These are phyloP conservation scores for Brettanomyces naardenensis DNA, from an alignment of 805 yeast species.

Conservation along the genomic window DNA sequence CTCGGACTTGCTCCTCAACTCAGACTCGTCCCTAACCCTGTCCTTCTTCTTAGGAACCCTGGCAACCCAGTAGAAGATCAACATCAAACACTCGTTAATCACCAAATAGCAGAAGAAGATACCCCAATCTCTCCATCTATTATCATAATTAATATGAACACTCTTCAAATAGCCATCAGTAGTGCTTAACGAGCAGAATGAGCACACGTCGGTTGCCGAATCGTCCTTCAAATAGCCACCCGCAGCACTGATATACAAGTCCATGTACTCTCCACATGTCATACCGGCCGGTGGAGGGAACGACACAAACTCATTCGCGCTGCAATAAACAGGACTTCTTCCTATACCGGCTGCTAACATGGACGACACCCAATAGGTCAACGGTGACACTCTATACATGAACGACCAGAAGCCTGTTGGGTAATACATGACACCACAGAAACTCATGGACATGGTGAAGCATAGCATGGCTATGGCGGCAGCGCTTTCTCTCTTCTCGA, in stretches of 20 bases:
- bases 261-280: constrained; percentile 52
- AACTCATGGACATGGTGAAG: constrained; percentile 55
- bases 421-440: constrained; percentile 74
- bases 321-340: constrained; percentile 38
- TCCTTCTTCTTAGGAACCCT: constrained; percentile 64
- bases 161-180: constrained; percentile 54
- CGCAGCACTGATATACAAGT: constrained; percentile 24
- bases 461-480: constrained; percentile 50
- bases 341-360: constrained; percentile 50
- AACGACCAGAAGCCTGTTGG: constrained; percentile 68
- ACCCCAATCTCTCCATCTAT: constrained; percentile 61
- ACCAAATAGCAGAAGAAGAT: constrained; percentile 42
- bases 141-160: constrained; percentile 33
- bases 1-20: constrained; percentile 13
- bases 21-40: constrained; percentile 23
- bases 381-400: constrained; percentile 69
- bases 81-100: constrained; percentile 30
- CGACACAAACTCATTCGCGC: constrained; percentile 36
- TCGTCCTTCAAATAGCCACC: constrained; percentile 43
- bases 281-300: constrained; percentile 46
- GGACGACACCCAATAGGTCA: constrained; percentile 57
- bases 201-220: constrained; percentile 42
- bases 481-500: constrained; percentile 53
- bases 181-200: constrained; percentile 46
- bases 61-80: constrained; percentile 43